Evolutionary conservation across 768 basidiomycete species (phyloP).

Genomic region (Dendrothele bispora): DNA sequence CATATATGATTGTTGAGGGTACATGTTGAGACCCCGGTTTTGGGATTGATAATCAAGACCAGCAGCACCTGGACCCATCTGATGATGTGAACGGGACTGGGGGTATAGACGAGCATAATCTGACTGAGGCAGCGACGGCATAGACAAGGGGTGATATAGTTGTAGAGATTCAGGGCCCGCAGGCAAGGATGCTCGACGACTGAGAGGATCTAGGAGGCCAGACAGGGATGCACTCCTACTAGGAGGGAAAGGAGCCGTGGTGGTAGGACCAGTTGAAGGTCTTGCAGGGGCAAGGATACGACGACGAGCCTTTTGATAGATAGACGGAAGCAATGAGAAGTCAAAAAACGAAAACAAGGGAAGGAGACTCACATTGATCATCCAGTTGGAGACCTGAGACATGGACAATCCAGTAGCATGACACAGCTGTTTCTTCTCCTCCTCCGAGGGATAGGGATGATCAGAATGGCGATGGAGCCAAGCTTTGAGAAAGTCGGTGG

Average conservation of each 20-base stretch:
- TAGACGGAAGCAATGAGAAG: constrained; percentile 8
- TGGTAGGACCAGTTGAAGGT: constrained; percentile 74
- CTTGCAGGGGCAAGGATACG: constrained; percentile 84
- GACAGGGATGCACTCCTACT: constrained; percentile 43
- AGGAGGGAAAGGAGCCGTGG: constrained; percentile 70
- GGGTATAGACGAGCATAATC: constrained; percentile 35
- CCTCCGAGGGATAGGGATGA: constrained; percentile 87
- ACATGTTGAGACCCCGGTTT: constrained; percentile 18
- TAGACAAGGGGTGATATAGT: constrained; percentile 77
- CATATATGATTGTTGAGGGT: constrained; percentile 34
- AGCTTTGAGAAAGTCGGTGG: constrained; percentile 85
- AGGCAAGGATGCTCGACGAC: constrained; percentile 67
- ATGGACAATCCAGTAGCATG: constrained; percentile 84
- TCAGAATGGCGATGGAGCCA: constrained; percentile 89
- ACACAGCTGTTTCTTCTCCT: constrained; percentile 89
- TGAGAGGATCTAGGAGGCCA: constrained; percentile 40
- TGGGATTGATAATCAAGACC: constrained; percentile 41
- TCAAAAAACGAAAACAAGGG: constrained; percentile 14
- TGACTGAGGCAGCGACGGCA: constrained; percentile 56
- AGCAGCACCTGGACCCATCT: constrained; percentile 31
- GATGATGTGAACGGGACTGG: constrained; percentile 29
- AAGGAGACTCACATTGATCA: constrained; percentile 69
- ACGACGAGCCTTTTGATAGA: constrained; percentile 60
- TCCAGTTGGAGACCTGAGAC: constrained; percentile 91
- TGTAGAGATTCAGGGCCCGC: constrained; percentile 60